These are phyloP conservation scores for Aulographum hederae DNA, from an alignment of 2,329 filamentous ascomycete species.

Conservation along the genomic window DNA sequence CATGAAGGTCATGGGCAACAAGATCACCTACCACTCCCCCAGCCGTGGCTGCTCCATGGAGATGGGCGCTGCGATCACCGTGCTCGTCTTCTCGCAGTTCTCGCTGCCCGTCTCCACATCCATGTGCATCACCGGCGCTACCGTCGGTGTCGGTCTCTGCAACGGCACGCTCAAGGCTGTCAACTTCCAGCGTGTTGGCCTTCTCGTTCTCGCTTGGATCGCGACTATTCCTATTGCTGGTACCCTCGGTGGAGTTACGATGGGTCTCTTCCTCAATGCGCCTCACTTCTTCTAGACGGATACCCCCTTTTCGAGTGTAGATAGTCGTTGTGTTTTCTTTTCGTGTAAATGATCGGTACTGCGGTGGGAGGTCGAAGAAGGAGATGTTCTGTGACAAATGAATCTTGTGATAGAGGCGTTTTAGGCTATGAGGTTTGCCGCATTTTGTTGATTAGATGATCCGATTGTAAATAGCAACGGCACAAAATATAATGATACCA, in stretches of 20 bases:
- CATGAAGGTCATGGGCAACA: constrained; percentile 43
- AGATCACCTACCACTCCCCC: constrained; percentile 53
- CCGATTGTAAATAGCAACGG: no score
- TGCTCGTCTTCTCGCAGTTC: constrained; percentile 46
- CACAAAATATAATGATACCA: no score
- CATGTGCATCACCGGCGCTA: constrained; percentile 61
- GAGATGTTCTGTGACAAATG: no score
- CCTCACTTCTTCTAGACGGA: constrained; percentile 21
- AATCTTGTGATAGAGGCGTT: no score
- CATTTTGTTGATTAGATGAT: no score
- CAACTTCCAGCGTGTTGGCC: constrained; percentile 24
- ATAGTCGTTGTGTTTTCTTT: no score
- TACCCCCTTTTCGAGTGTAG: no score
- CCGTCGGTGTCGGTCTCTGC: constrained; percentile 60
- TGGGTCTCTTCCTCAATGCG: constrained; percentile 23
- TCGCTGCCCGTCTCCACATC: constrained; percentile 52
- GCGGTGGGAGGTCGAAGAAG: no score
- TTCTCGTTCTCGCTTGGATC: constrained; percentile 26
- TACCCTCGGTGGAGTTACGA: constrained; percentile 20
- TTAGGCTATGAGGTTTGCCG: no score
- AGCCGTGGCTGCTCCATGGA: constrained; percentile 52
- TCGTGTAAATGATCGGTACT: no score
- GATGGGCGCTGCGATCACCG: constrained; percentile 56
- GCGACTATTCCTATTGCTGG: constrained; percentile 25
- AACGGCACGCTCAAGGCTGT: constrained; percentile 39